Conservation (phyloP, 2,329 filamentous ascomycete genomes). For the Triangularia setosa region DNA sequence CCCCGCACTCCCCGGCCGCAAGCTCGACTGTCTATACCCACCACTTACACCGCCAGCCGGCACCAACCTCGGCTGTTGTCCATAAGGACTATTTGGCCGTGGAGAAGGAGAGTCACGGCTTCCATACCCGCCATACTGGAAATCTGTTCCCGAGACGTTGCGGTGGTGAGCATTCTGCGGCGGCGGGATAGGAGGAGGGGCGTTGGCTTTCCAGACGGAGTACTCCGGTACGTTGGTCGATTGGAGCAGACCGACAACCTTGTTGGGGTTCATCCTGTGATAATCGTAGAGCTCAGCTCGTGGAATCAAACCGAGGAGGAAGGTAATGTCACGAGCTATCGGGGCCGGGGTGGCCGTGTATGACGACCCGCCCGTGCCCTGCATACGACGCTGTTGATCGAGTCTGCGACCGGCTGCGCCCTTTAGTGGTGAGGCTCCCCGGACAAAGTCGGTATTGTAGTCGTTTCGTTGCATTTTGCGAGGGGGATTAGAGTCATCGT, state of each 20-base stretch:
- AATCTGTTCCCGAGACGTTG: not conserved
- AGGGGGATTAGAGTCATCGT: constrained; percentile 70
- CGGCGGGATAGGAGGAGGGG: constrained; percentile 18
- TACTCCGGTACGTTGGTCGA: constrained; percentile 63
- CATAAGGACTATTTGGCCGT: not conserved
- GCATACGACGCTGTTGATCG: constrained; percentile 68
- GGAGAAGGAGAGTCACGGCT: constrained; percentile 18
- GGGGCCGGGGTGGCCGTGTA: constrained; percentile 49
- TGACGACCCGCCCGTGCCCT: constrained; percentile 39
- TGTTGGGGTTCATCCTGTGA: constrained; percentile 64
- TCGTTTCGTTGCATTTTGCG: constrained; percentile 83
- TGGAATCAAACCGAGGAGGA: constrained; percentile 69
- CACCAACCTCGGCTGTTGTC: constrained; percentile 4
- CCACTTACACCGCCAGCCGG: not conserved
- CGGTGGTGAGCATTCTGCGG: not conserved
- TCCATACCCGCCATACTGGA: not conserved
- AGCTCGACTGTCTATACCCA: constrained; percentile 48
- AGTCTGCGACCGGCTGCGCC: constrained; percentile 81
- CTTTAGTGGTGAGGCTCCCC: constrained; percentile 91
- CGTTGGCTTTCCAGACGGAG: constrained; percentile 46
- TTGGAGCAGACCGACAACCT: constrained; percentile 69
- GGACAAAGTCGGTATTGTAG: constrained; percentile 69
- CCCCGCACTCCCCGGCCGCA: constrained; percentile 46
- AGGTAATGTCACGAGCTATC: constrained; percentile 66
- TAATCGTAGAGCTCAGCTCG: constrained; percentile 67